Conservation (phyloP, 106 monocot species). For the Dioscorea alata region DNA sequence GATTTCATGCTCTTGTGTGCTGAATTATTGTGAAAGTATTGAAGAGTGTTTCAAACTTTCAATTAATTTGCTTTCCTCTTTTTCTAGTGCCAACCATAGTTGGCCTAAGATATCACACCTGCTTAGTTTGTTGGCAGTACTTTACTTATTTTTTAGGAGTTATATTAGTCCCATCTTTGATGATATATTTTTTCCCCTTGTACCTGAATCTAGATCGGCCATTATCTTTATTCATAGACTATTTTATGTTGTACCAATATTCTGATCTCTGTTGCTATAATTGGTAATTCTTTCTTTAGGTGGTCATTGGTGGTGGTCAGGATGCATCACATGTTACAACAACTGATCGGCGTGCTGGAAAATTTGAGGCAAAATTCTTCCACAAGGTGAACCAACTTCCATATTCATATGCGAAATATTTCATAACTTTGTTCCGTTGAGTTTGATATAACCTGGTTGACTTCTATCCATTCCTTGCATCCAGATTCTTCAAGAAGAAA, state of each 20-base stretch:
- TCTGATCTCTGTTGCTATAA: too few species aligned
- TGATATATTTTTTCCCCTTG: neutral
- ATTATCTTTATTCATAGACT: too few species aligned
- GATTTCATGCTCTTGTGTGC: too few species aligned
- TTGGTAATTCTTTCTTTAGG: constrained; percentile 27
- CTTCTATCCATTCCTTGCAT: constrained; percentile 7
- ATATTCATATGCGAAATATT: neutral
- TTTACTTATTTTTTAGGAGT: too few species aligned
- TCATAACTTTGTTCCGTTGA: neutral
- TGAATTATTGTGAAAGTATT: too few species aligned
- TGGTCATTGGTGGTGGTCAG: constrained; percentile 95
- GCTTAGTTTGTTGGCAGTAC: too few species aligned
- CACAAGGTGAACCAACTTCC: constrained; percentile 56
- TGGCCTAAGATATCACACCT: too few species aligned
- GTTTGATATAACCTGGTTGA: neutral
- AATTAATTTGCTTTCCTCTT: too few species aligned
- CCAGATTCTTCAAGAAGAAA: constrained; percentile 95
- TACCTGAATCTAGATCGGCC: neutral
- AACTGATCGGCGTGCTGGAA: constrained; percentile 87
- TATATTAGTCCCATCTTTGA: too few species aligned
- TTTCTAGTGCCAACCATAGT: too few species aligned
- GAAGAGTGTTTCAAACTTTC: too few species aligned
- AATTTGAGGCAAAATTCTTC: constrained; percentile 97
- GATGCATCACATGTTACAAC: constrained; percentile 88
- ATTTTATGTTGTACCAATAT: too few species aligned